Conservation (phyloP, 495 filamentous ascomycete genomes). For the Aspergillus carlsbadensis region DNA sequence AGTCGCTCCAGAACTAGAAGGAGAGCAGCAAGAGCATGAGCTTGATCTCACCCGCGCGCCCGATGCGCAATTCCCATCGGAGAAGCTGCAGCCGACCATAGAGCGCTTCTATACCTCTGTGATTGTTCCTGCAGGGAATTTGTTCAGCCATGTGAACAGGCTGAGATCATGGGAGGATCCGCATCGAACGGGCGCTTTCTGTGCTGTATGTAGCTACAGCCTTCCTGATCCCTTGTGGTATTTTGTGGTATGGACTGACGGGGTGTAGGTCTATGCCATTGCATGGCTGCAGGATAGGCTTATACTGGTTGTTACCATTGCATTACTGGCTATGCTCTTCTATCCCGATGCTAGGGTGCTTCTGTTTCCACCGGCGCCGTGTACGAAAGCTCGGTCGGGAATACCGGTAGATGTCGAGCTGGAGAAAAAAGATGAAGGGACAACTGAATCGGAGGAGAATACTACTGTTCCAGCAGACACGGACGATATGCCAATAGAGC, state of each 20-base stretch:
- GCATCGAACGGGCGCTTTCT: conserved; percentile 66
- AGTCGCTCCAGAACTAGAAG: conserved; percentile 52
- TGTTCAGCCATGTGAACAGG: conserved; percentile 71
- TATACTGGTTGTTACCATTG: conserved; percentile 53
- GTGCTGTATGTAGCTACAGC: no score
- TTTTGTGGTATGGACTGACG: conserved; percentile 22
- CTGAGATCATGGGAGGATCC: conserved; percentile 81
- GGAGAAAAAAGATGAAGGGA: no score
- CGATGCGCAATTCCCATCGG: conserved; percentile 82
- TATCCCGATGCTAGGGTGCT: background rate
- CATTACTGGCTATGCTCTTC: conserved; percentile 64
- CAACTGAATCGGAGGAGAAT: no score
- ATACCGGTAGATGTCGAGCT: no score
- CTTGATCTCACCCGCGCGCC: conserved; percentile 82
- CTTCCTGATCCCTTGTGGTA: no score
- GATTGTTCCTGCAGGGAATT: conserved; percentile 60
- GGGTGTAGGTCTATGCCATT: conserved; percentile 45
- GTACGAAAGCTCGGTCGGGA: no score
- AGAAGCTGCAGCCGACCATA: conserved; percentile 75
- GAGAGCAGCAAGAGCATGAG: conserved; percentile 53
- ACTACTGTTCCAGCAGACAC: background rate
- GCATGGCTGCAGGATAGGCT: conserved; percentile 25
- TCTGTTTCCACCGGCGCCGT: background rate
- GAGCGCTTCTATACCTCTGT: conserved; percentile 85
- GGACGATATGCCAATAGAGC: no score